A percentile compares a stretch with the other conserved stretches of the same genome.
Conservation (phyloP, 2,329 filamentous ascomycete species). For the Xylariaceae sp. region DNA sequence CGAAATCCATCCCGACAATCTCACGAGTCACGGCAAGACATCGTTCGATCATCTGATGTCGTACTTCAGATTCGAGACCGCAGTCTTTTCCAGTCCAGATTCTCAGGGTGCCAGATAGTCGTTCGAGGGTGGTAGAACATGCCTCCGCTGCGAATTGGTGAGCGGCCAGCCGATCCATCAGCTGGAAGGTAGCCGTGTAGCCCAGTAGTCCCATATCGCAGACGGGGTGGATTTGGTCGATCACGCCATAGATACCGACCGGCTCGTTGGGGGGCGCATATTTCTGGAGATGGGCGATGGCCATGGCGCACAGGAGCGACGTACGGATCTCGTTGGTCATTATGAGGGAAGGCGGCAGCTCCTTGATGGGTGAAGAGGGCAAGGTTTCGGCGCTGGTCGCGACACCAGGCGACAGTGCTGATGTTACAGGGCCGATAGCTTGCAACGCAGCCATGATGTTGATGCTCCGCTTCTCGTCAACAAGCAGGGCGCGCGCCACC, state of each 20-base stretch:
- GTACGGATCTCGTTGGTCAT: slow-evolving; percentile 46
- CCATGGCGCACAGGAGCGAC: slow-evolving; percentile 52
- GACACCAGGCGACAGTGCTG: slow-evolving; percentile 24
- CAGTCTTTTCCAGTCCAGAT: slow-evolving; percentile 51
- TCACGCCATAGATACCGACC: slow-evolving; percentile 40
- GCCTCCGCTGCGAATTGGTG: slow-evolving; percentile 40
- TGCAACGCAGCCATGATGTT: slow-evolving; percentile 51
- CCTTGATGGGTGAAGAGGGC: slow-evolving; percentile 35
- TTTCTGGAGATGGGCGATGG: slow-evolving; percentile 49
- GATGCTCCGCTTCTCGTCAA: slow-evolving; percentile 44
- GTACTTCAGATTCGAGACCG: slow-evolving; percentile 43
- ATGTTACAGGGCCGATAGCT: slow-evolving; percentile 38
- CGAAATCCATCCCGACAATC: slow-evolving; percentile 51
- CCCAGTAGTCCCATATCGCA: slow-evolving; percentile 48
- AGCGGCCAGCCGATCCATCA: slow-evolving; percentile 46
- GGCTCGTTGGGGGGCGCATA: slow-evolving; percentile 34
- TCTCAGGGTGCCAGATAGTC: slow-evolving; percentile 48
- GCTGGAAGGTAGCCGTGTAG: slow-evolving; percentile 49
- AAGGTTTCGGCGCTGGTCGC: slow-evolving; percentile 4
- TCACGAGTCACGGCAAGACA: slow-evolving; percentile 50
- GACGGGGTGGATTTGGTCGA: slow-evolving; percentile 34
- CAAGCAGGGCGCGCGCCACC: slow-evolving; percentile 50
- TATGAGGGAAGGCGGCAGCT: slow-evolving; percentile 33
- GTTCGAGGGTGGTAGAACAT: slow-evolving; percentile 44
- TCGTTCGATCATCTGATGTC: slow-evolving; percentile 45